Evolutionary conservation across 495 filamentous ascomycete genomes (phyloP).

Genomic region (Aspergillus sclerotioniger): DNA sequence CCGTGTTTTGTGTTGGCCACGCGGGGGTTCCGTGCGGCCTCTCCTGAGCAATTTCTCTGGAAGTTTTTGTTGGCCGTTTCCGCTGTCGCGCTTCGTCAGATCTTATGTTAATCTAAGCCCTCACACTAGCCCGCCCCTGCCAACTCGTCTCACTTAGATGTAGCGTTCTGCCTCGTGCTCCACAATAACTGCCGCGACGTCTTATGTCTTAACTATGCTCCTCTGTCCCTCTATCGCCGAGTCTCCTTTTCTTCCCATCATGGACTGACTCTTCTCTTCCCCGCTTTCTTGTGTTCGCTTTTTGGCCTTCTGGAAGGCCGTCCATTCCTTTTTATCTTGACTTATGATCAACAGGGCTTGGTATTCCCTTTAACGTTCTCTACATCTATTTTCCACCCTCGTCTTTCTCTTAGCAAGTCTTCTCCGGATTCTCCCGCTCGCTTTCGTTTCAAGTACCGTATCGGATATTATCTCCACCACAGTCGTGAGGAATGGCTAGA

Average conservation of each 20-base stretch:
- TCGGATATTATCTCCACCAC: neutral
- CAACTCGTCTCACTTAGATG: conserved; percentile 32
- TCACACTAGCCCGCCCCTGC: conserved; percentile 19
- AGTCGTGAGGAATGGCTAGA: conserved; percentile 25
- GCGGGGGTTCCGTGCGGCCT: conserved; percentile 1
- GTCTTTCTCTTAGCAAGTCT: neutral
- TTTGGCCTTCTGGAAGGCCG: conserved; percentile 50
- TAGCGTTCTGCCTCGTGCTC: conserved; percentile 17
- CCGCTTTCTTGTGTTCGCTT: conserved; percentile 19
- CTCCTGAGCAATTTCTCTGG: conserved; percentile 15
- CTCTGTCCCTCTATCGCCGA: conserved; percentile 14
- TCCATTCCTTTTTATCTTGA: conserved; percentile 39
- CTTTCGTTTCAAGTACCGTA: conserved; percentile 12
- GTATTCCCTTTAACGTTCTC: conserved; percentile 12
- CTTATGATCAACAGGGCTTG: conserved; percentile 15
- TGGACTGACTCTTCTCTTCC: conserved; percentile 12
- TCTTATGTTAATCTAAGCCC: conserved; percentile 16
- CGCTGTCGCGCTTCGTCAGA: conserved; percentile 13
- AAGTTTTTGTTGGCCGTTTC: conserved; percentile 11
- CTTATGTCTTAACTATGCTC: neutral
- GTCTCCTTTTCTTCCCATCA: conserved; percentile 13
- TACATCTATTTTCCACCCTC: neutral
- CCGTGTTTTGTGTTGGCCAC: conserved; percentile 3
- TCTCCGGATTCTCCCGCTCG: neutral
- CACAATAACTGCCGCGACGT: conserved; percentile 16